Base-by-base conservation (phyloP, 2,329 filamentous ascomycete species). In the Cladophialophora carrionii region DNA sequence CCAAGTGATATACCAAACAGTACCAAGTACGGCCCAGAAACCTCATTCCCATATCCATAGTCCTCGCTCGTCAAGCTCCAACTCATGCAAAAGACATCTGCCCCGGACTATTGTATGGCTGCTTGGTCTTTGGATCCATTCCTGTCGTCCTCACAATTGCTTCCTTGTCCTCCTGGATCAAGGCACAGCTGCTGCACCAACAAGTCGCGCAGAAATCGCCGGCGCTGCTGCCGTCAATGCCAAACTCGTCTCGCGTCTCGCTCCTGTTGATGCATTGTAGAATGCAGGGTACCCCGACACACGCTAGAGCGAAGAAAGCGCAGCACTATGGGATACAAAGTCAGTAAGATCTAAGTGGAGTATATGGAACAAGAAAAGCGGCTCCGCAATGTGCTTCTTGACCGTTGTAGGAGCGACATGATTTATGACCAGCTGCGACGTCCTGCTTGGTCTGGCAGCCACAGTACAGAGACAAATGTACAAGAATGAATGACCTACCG, bases 111-210 rank as follows among this genome's bases (percentile, higher is more conserved):
- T 48, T 41, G 46, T 71, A 71, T 3, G 64, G 56, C 37, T 69
- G 57, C 26, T 72, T 66, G 8, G 69, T 71, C 62, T 67, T 71
- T 2, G 69, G 69, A 59, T 72, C 55, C 24, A 67, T 68, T 41
- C 70, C 70, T n/a, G 68, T 71, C 9, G 49, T 63, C 34, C 70
- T 54, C 14, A 72, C 65, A 29, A 70, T 62, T 12, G 72, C 79
- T 71, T 87, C 85, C 69, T 85, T 84, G 72, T 87, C 84, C 62
- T 86, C 80, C 76, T 88, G 85, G 68, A 86, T 79, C 63, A 86
- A 74, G 5, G 79, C 78, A 71, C 85, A 87, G 79, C 84, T 86
- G 41, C 78, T 73, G 73, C 85, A 87, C 76, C 81, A 87, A 74
- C 77, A 85, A 14, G 80, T 76, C n/a, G 76, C 73, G 70, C 81